Conservation (phyloP, 176 grass and related monocot genomes). For the Aegilops longissima region DNA sequence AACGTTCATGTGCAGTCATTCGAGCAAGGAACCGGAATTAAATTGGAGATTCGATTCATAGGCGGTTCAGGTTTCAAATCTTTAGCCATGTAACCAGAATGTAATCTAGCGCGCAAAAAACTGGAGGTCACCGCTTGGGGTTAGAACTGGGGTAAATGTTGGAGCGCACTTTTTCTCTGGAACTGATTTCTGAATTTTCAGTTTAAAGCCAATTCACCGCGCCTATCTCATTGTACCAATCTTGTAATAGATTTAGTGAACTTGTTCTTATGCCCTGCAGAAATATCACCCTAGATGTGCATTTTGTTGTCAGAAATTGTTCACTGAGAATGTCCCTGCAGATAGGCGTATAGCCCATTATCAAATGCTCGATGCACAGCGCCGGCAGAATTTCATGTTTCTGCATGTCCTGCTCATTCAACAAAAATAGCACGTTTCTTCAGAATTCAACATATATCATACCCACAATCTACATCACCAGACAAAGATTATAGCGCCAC, state of each 20-base stretch:
- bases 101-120: neutral
- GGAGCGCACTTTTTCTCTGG: neutral
- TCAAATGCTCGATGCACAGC: neutral
- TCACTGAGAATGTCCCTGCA: neutral
- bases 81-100: neutral
- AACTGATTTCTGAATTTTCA: slow-evolving; percentile 1
- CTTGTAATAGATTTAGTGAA: neutral
- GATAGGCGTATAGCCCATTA: neutral
- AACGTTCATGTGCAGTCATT: neutral
- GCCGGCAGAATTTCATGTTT: neutral
- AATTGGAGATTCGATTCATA: neutral
- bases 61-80: neutral
- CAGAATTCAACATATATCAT: neutral
- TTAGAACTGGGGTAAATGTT: slow-evolving; percentile 14
- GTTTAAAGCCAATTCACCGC: neutral
- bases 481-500: too few relatives aligned
- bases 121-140: neutral
- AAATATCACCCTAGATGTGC: neutral
- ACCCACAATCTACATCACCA: too few relatives aligned
- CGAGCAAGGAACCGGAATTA: neutral
- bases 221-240: slow-evolving; percentile 23
- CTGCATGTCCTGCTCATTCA: neutral
- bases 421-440: neutral
- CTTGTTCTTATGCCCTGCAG: slow-evolving; percentile 9
- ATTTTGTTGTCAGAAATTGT: neutral